Conservation (phyloP, 1,139 yeast genomes). For the Sugiyamaella neomexicana region DNA sequence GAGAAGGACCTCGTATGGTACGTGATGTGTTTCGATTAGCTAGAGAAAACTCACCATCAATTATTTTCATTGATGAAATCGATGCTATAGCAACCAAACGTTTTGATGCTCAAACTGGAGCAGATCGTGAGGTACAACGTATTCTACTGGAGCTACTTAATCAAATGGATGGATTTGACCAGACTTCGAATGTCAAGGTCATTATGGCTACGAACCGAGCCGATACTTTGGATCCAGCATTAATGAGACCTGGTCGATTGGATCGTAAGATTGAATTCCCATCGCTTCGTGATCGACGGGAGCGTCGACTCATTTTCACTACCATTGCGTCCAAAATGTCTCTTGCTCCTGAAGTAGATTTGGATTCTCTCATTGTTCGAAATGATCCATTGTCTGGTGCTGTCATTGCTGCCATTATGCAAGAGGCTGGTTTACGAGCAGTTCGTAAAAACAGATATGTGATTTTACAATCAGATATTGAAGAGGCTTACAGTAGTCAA, state of each 20-base stretch:
- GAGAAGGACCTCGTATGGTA: conserved; percentile 99
- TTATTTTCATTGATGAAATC: conserved; percentile 95
- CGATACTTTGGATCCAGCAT: conserved; percentile 95
- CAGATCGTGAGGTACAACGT: conserved; percentile 99
- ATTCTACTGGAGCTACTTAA: conserved; percentile 91
- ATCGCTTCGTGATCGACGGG: conserved; percentile 91
- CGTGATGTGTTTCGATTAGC: conserved; percentile 97
- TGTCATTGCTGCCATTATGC: conserved; percentile 98
- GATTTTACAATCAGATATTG: conserved; percentile 91
- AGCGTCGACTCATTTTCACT: conserved; percentile 91
- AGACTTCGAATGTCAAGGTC: conserved; percentile 90
- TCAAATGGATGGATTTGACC: conserved; percentile 99
- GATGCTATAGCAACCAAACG: conserved; percentile 99
- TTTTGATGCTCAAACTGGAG: conserved; percentile 99
- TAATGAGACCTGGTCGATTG: conserved; percentile 95
- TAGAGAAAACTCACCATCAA: conserved; percentile 94
- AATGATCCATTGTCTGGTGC: conserved; percentile 98
- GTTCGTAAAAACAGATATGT: conserved; percentile 97
- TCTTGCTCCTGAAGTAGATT: conserved; percentile 94
- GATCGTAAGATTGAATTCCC: conserved; percentile 99
- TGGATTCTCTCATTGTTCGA: conserved; percentile 90
- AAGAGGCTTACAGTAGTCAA: conserved; percentile 95
- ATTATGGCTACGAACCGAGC: conserved; percentile 99
- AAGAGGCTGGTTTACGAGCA: conserved; percentile 98
- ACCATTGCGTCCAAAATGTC: conserved; percentile 98